Base-by-base conservation (phyloP, 768 basidiomycete species). In the Phanerochaete carnosa region DNA sequence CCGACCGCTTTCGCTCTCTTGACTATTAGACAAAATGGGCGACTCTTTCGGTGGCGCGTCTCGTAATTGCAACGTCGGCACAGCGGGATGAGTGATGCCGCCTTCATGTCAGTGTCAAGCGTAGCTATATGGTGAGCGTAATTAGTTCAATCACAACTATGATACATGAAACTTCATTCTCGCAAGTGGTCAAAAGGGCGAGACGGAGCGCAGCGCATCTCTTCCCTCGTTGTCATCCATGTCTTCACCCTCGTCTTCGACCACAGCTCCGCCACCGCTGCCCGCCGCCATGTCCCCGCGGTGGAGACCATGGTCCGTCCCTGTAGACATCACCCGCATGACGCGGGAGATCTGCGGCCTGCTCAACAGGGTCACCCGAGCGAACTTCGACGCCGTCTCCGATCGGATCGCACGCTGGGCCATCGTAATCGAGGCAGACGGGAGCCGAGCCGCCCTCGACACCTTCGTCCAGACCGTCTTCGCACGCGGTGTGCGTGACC, bases 361-460 rank as follows among this genome's bases (percentile, higher is more conserved):
- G 57, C 76, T 86, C 64, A 86, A 86, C 79, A 84, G 82, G 75
- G 75, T 86, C 37, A 81, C 83, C 3, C 70, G 77, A 62, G 76
- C 80, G 62, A 78, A 77, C 62, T 82, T 84, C 72, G 79, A 80
- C 54, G 74, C 75, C 43, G 79, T 84, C 63, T 77, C 81, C 43
- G 69, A 74, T 45, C 78, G 80, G 65, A 81, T 85, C 64, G 73
- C 81, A 51, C 74, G 74, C 28, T 80, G 79, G 76, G 79, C 81
- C 47, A 78, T 82, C 71, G 76, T 74, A 64, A 78, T 77, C 13
- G 74, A 77, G 65, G 69, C 76, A 58, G 78, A 79, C 68, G 79
- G 71, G 30, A 79, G 83, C 66, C 79, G 79, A 22, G 76, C 75
- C 50, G 77, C 77, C 12, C 72, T 85, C 46, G 80, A 80, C 57